phyloP scores from a whole-genome alignment of 2,329 filamentous ascomycete genomes.

The Diaporthe eres region DNA sequence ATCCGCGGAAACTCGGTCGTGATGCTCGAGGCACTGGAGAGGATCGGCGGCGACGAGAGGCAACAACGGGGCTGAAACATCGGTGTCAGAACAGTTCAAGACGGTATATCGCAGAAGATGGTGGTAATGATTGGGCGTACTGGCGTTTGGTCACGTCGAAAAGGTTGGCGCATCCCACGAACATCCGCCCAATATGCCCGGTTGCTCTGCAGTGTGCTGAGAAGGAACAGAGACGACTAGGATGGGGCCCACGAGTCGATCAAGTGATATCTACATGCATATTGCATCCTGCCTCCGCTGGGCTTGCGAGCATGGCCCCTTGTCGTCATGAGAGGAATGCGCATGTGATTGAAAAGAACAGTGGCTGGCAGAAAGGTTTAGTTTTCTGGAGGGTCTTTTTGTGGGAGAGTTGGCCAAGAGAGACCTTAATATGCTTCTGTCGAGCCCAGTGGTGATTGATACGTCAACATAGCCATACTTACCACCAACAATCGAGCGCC shows the following conservation, averaged over 20 bases:
- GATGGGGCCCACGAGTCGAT: constrained; percentile 6
- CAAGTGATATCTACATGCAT: constrained; percentile 13
- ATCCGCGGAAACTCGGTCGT: constrained; percentile 98
- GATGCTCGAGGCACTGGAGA: constrained; percentile 89
- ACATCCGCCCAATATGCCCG: constrained; percentile 27
- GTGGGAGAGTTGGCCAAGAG: too few species aligned
- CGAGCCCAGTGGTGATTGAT: not conserved
- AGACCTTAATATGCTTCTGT: not conserved
- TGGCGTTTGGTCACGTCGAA: constrained; percentile 34
- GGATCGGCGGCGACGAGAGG: constrained; percentile 75
- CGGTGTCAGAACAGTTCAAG: not conserved
- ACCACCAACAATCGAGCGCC: not conserved
- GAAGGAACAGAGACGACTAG: constrained; percentile 29
- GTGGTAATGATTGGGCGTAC: constrained; percentile 27
- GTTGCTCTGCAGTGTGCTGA: constrained; percentile 22
- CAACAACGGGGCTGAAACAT: constrained; percentile 47
- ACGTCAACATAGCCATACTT: not conserved
- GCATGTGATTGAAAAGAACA: not conserved
- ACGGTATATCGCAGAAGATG: not conserved
- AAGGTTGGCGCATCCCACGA: constrained; percentile 33
- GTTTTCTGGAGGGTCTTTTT: not conserved
- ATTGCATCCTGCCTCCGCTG: not conserved
- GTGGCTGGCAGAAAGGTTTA: not conserved
- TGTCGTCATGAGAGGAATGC: not conserved
- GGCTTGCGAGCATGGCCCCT: not conserved